Percentiles rank a stretch among this genome's conserved stretches.
These are phyloP conservation scores for Tulasnella sp. DNA, from an alignment of 768 basidiomycete genomes.

Conservation along the genomic window DNA sequence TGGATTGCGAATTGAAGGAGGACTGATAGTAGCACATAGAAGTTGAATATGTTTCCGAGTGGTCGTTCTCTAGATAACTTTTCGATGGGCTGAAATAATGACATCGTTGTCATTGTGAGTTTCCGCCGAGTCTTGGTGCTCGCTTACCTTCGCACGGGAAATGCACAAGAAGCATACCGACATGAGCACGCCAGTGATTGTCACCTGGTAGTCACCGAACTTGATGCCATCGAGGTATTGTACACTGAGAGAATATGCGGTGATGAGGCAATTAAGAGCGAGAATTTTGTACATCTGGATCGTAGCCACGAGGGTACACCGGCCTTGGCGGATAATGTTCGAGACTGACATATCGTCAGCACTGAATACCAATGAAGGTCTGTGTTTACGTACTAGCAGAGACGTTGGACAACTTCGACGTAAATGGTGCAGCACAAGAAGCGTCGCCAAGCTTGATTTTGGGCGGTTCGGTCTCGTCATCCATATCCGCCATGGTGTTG, in stretches of 20 bases:
- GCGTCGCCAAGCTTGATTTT: slow-evolving; percentile 99
- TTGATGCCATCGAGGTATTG: slow-evolving; percentile 99
- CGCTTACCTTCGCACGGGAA: slow-evolving; percentile 80
- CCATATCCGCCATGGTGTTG: slow-evolving; percentile 80
- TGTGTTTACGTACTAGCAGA: slow-evolving; percentile 61
- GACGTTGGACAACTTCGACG: slow-evolving; percentile 95
- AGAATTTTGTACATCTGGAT: slow-evolving; percentile 99
- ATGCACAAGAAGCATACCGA: slow-evolving; percentile 98
- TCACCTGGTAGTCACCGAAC: slow-evolving; percentile 97
- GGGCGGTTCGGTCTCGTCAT: slow-evolving; percentile 78
- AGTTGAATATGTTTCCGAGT: slow-evolving; percentile 89
- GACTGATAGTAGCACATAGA: slow-evolving; percentile 88
- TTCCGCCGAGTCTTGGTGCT: too few species aligned
- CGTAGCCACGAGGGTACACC: slow-evolving; percentile 96
- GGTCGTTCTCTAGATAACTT: slow-evolving; percentile 89
- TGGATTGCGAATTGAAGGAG: slow-evolving; percentile 89
- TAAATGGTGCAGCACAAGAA: slow-evolving; percentile 96
- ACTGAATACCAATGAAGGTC: neutral
- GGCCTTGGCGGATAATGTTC: slow-evolving; percentile 95
- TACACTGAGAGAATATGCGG: slow-evolving; percentile 95
- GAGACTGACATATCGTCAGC: slow-evolving; percentile 44
- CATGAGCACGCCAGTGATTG: slow-evolving; percentile 94
- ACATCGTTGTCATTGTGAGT: neutral
- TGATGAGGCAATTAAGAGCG: slow-evolving; percentile 93
- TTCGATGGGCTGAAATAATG: slow-evolving; percentile 66